Percentiles rank a stretch among this genome's conserved stretches.
Conservation (phyloP, 768 basidiomycete genomes). For the Cystobasidium onofrii region DNA sequence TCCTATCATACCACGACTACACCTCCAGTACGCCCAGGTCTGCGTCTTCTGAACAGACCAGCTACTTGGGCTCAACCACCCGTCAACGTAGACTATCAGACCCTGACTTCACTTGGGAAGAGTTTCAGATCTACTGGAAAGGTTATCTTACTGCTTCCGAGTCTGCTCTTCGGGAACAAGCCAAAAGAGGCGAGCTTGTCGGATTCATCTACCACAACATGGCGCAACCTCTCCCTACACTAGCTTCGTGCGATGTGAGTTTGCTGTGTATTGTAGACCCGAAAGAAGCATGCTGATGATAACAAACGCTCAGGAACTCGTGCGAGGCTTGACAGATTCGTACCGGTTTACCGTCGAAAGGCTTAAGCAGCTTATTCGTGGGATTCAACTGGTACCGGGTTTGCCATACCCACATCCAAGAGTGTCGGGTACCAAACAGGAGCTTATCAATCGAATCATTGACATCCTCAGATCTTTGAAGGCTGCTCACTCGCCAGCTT, state of each 20-base stretch:
- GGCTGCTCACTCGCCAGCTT: background rate
- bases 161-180: too few relatives aligned
- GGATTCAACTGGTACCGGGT: background rate
- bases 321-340: background rate
- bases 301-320: background rate
- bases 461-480: background rate
- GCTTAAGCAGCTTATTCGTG: slow-evolving; percentile 15
- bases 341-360: background rate
- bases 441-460: background rate
- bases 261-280: background rate
- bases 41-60: background rate
- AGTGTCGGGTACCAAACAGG: slow-evolving; percentile 7
- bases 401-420: background rate
- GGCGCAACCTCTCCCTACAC: background rate
- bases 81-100: background rate
- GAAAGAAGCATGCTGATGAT: too few relatives aligned
- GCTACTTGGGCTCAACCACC: background rate
- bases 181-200: background rate
- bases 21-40: background rate
- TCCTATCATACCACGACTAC: background rate
- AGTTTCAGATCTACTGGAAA: background rate
- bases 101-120: background rate
- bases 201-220: background rate
- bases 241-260: background rate
- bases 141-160: too few relatives aligned